A percentile compares a stretch with the other conserved stretches of the same genome.
Evolutionary conservation across 805 yeast genomes (phyloP).

Genomic region (Yarrowia keelungensis): DNA sequence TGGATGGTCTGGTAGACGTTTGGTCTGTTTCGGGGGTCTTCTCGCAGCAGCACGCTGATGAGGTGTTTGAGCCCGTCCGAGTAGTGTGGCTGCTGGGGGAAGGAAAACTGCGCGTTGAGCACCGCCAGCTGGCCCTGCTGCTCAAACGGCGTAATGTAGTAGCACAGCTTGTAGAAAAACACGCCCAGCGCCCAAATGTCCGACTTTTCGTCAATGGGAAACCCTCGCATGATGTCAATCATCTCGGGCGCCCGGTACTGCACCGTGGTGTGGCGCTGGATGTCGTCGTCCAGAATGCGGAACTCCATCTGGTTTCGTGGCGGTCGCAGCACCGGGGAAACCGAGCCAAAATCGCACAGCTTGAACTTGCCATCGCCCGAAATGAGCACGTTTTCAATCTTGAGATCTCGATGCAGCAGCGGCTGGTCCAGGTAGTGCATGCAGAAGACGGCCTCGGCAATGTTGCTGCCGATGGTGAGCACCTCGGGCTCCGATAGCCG

Average conservation of each 20-base stretch:
- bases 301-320: slow-evolving; percentile 79
- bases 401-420: slow-evolving; percentile 88
- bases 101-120: slow-evolving; percentile 79
- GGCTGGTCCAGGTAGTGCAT: slow-evolving; percentile 79
- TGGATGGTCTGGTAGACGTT: slow-evolving; percentile 79
- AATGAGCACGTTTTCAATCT: slow-evolving; percentile 91
- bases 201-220: slow-evolving; percentile 87
- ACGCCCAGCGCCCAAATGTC: slow-evolving; percentile 98
- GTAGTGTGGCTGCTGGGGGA: slow-evolving; percentile 72
- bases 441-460: slow-evolving; percentile 76
- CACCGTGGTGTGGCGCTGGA: slow-evolving; percentile 90
- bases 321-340: slow-evolving; percentile 71
- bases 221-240: slow-evolving; percentile 83
- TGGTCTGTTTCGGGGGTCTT: slow-evolving; percentile 82
- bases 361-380: slow-evolving; percentile 72
- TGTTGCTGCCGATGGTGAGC: slow-evolving; percentile 81
- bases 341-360: slow-evolving; percentile 93
- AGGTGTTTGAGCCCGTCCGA: slow-evolving; percentile 76
- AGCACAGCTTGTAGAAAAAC: slow-evolving; percentile 86
- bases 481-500: slow-evolving; percentile 81
- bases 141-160: slow-evolving; percentile 95
- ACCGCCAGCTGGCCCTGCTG: slow-evolving; percentile 82
- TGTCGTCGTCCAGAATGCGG: slow-evolving; percentile 79
- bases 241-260: slow-evolving; percentile 96
- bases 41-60: slow-evolving; percentile 79